These are phyloP conservation scores for Volvox carteri DNA, from an alignment of 163 green algal species.

Conservation along the genomic window DNA sequence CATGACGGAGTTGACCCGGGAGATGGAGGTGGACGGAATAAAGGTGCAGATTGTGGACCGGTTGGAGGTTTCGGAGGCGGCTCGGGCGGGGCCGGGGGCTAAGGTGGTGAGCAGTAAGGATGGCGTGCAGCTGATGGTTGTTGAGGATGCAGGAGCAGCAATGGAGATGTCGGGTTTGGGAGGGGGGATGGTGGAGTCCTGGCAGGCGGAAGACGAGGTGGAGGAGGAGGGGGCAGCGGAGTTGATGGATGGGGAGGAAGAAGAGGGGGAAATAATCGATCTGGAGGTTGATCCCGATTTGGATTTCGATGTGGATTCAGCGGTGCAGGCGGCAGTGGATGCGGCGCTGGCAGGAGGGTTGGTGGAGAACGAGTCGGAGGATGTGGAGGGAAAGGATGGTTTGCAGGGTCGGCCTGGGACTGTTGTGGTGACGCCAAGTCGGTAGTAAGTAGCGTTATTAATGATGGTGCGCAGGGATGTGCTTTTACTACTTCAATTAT, in stretches of 20 bases:
- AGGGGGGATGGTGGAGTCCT: neutral
- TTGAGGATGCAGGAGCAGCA: neutral
- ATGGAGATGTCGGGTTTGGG: neutral
- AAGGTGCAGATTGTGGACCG: slow-evolving; percentile 51
- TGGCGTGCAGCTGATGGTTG: slow-evolving; percentile 12
- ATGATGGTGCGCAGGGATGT: too few species aligned
- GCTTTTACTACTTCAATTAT: too few species aligned
- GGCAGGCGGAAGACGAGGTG: neutral
- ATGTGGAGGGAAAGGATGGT: neutral
- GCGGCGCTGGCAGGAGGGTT: neutral
- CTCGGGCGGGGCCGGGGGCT: neutral
- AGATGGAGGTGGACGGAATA: slow-evolving; percentile 52
- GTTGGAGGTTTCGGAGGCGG: slow-evolving; percentile 27
- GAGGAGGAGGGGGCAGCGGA: neutral
- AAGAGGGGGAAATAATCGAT: neutral
- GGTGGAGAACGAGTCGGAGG: slow-evolving; percentile 1
- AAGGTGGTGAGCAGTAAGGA: slow-evolving; percentile 16
- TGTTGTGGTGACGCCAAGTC: neutral
- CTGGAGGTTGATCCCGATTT: slow-evolving; percentile 2
- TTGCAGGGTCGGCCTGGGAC: neutral
- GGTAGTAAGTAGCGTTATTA: too few species aligned
- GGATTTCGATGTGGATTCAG: slow-evolving; percentile 27
- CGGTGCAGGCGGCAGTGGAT: slow-evolving; percentile 20
- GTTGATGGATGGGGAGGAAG: neutral
- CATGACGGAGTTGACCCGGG: slow-evolving; percentile 28